Base-by-base conservation (phyloP, 2,329 filamentous ascomycete species). In the Venturia pyrina region DNA sequence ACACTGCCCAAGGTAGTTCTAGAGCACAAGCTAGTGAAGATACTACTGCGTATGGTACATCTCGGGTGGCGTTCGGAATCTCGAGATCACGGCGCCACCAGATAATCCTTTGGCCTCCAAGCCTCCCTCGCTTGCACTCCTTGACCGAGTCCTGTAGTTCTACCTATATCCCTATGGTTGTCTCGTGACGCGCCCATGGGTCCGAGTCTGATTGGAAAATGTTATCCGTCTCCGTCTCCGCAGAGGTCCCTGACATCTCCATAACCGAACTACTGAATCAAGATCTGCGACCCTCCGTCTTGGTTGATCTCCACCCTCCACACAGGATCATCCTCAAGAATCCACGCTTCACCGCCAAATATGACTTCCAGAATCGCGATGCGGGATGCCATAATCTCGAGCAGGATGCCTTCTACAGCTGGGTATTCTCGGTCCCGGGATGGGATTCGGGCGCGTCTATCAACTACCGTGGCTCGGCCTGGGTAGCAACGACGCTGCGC, bases 251-350 rank as follows among this genome's bases (percentile, higher is more conserved):
- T 7, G 50, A 46, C 40, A 80, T 92, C 63, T 87, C 88, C 32
- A 82, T 91, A 15, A 76, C 88, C 24, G 90, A 93, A 73, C 78
- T 93, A 44, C 76, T 93, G 48, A 89, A 93, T 72, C 84, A 89
- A 69, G 90, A 95, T 73, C 85, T 88, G 62, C 81, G 90, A 62
- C 90, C 89, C 2, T 90, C 88, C 0, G 90, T 93, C 71, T 82
- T 93, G 53, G 79, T 93, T 44, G 89, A 93, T 71, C 76, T 90
- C 37, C 44, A 62, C 5, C 34, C 59, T 5, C 32, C 32, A 32
- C 59, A 41, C 5, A 46, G 48, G 11, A 56, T 65, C 34, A 15
- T 37, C 10, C 53, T 40, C 28, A 46, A 50, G 19, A 65, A 65
- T 28, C 32, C 34, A 13, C 50, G 44, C 2, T 65, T 65, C 34